phyloP scores from a whole-genome alignment of 257 asterid genomes.

The Gardenia jasminoides region DNA sequence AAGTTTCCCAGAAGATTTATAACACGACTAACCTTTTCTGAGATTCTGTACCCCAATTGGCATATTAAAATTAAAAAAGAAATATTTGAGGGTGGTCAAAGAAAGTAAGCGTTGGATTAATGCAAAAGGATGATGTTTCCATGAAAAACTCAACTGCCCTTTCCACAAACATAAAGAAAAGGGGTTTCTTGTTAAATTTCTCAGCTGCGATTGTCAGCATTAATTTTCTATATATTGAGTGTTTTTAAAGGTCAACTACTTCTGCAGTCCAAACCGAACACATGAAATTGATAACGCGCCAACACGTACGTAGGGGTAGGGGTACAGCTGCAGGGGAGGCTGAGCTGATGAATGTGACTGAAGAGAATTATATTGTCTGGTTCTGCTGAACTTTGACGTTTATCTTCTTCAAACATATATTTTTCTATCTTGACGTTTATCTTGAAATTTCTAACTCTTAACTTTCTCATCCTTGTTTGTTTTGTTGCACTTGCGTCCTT shows the following conservation, averaged over 20 bases:
- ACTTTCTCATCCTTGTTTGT: too few species aligned
- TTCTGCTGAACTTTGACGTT: too few species aligned
- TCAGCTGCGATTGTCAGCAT: background rate
- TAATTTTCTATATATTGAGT: background rate
- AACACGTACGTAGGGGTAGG: background rate
- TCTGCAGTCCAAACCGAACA: background rate
- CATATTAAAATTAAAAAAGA: too few species aligned
- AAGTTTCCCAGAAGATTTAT: background rate
- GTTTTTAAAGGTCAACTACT: slow-evolving; percentile 1
- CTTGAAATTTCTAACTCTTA: too few species aligned
- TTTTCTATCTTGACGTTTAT: too few species aligned
- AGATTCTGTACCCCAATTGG: too few species aligned
- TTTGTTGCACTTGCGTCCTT: too few species aligned
- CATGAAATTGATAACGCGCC: slow-evolving; percentile 12
- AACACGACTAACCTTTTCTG: too few species aligned
- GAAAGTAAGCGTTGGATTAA: slow-evolving; percentile 40
- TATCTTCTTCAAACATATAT: too few species aligned
- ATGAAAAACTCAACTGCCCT: slow-evolving; percentile 22
- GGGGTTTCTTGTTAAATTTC: background rate
- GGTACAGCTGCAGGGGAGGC: background rate
- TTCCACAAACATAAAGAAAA: slow-evolving; percentile 9
- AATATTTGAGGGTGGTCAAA: slow-evolving; percentile 43
- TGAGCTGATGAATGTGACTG: background rate
- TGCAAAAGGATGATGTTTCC: slow-evolving; percentile 26
- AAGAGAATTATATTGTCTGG: background rate